Conservation (phyloP, 2,329 filamentous ascomycete species). For the Mariannaea sp. region DNA sequence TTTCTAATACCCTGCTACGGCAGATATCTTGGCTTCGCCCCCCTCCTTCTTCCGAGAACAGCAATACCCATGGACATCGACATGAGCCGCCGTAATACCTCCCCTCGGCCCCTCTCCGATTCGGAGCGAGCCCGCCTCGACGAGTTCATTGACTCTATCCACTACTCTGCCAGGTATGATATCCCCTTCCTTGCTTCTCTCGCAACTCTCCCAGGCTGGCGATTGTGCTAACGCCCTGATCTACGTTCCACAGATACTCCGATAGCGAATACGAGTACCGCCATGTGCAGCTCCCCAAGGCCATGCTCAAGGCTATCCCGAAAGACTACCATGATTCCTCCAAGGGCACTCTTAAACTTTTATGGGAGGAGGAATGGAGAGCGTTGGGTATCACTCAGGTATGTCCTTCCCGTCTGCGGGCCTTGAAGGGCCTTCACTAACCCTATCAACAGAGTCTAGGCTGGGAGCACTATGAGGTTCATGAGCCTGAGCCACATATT, state of each 20-base stretch:
- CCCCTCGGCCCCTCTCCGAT: conserved; percentile 79
- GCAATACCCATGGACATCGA: conserved; percentile 65
- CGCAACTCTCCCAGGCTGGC: background rate
- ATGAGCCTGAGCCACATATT: conserved; percentile 98
- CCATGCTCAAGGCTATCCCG: conserved; percentile 96
- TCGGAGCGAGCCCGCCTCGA: conserved; percentile 82
- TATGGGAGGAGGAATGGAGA: conserved; percentile 99
- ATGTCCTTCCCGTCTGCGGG: conserved; percentile 31
- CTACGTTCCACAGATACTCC: conserved; percentile 70
- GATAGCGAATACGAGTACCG: conserved; percentile 95
- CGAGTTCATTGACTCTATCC: conserved; percentile 90
- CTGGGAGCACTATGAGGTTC: conserved; percentile 99
- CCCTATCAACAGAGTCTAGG: conserved; percentile 75
- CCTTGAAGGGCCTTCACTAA: conserved; percentile 23
- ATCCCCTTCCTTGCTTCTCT: conserved; percentile 32
- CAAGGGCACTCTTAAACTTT: conserved; percentile 90
- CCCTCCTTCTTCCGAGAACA: conserved; percentile 3
- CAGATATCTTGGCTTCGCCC: background rate
- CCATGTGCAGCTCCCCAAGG: conserved; percentile 95
- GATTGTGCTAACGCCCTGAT: conserved; percentile 2
- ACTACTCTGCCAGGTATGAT: conserved; percentile 85
- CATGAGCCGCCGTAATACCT: conserved; percentile 81
- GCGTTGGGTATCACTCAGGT: conserved; percentile 97
- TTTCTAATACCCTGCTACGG: background rate
- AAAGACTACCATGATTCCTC: conserved; percentile 89